Evolutionary conservation across 352 stramenopile genomes (phyloP), one percentile per base, ranked within the genome.

Genomic region (Phytopythium montanum): DNA sequence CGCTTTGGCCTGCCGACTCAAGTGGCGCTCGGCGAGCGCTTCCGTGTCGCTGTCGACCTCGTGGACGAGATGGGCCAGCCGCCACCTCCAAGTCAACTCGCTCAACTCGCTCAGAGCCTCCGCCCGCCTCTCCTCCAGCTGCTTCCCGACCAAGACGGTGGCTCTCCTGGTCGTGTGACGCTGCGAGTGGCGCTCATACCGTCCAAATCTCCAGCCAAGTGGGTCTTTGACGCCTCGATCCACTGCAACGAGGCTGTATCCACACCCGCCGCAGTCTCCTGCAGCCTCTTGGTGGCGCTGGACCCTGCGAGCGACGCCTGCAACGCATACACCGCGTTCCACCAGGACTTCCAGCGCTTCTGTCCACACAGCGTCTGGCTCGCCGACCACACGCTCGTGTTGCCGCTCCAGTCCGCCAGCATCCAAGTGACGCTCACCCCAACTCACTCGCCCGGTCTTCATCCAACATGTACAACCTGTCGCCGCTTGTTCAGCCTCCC

Each of bases 21-120:
- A 14, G 54, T 86, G 0, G 5, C n/a, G 19, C 3, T 66, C 21
- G 68, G 56, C 31, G 45, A 72, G 36, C 50, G 39, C 23, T 78
- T 88, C 54, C 64, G 64, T 10, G 19, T 85, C 13, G 59, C 64
- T 10, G 53, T 87, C 18, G 79, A 87, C 25, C 28, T 87, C 1
- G 75, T 87, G 16, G 66, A 88, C 53, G 79, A 88, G 61, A 85
- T 83, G 76, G 76, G 76, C 13, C 72, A 82, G 55, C 48, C 67
- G 0, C 51, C 62, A 16, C 18, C 50, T 18, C 6, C 26, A 19
- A 14, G 42, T 39, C 29, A 31, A 6, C 38, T 73, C 21, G 33
- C 56, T 6, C 12, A 5, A 13, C 12, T 52, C 25, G 45, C 13
- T 34, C 45, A 16, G 5, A 33, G 45, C 14, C 45, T 52, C 12